Evolutionary conservation across 768 basidiomycete species (phyloP).

Genomic region (Boletus vinaceobasis): DNA sequence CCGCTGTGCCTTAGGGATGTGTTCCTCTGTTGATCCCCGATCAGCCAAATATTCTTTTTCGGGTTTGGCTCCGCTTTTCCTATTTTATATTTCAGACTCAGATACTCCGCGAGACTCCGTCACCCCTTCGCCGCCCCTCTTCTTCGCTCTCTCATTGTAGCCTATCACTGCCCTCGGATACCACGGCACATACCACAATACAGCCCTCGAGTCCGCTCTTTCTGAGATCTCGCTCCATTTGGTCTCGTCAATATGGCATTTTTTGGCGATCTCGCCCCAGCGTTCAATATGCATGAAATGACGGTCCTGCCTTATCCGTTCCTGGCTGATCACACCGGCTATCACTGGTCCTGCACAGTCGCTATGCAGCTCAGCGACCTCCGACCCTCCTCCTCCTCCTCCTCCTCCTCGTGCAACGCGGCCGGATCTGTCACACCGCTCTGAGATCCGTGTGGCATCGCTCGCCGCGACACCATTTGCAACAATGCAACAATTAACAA

Average conservation of each 20-base stretch:
- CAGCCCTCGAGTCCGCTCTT: too few species aligned
- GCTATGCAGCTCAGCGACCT: neutral
- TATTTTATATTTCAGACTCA: constrained; percentile 22
- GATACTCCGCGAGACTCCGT: constrained; percentile 27
- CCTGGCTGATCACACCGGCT: constrained; percentile 14
- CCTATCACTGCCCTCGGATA: too few species aligned
- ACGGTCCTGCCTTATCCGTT: constrained; percentile 12
- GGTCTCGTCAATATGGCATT: too few species aligned
- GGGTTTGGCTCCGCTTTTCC: constrained; percentile 32
- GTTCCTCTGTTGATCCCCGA: constrained; percentile 59
- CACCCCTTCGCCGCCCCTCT: constrained; percentile 1
- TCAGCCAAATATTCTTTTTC: constrained; percentile 43
- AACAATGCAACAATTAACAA: too few species aligned
- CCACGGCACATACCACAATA: too few species aligned
- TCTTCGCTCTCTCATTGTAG: too few species aligned
- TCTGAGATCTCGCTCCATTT: constrained; percentile 26
- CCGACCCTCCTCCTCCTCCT: too few species aligned
- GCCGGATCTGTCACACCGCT: constrained; percentile 10
- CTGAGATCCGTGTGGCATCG: constrained; percentile 15
- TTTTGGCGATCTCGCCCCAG: constrained; percentile 21
- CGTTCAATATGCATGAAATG: constrained; percentile 4
- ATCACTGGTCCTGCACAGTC: constrained; percentile 6
- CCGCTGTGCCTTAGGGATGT: constrained; percentile 31
- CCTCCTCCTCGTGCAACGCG: too few species aligned
- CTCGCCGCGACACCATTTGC: neutral